phyloP scores from a whole-genome alignment of 106 monocot genomes.

The Allium fistulosum region DNA sequence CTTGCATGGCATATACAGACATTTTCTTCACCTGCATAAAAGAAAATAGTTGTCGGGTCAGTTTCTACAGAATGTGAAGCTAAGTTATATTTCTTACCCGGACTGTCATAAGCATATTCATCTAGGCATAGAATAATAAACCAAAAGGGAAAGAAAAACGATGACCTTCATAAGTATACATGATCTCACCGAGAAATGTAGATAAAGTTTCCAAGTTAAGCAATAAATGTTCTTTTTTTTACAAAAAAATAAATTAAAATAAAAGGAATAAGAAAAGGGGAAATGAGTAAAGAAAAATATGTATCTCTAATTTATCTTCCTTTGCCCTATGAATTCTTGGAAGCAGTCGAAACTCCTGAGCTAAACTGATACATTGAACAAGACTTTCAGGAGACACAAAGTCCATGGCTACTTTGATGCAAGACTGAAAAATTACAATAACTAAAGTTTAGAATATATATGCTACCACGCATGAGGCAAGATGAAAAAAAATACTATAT shows the following conservation, averaged over 20 bases:
- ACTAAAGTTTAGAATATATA: not conserved
- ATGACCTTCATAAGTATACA: not conserved
- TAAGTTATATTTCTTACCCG: not conserved
- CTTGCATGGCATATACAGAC: not conserved
- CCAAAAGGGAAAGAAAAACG: not conserved
- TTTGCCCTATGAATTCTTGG: slow-evolving; percentile 29
- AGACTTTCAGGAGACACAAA: slow-evolving; percentile 50
- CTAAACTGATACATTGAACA: slow-evolving; percentile 21
- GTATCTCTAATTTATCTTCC: slow-evolving; percentile 39
- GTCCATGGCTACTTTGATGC: slow-evolving; percentile 45
- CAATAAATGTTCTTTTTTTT: not conserved
- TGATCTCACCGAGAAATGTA: not conserved
- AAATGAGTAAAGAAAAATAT: not conserved
- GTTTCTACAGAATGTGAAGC: not conserved
- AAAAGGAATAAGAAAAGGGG: too few relatives aligned
- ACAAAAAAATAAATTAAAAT: too few relatives aligned
- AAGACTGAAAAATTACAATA: slow-evolving; percentile 36
- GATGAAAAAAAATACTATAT: too few relatives aligned
- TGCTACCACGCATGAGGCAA: too few relatives aligned
- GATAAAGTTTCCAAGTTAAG: not conserved
- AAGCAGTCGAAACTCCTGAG: slow-evolving; percentile 32
- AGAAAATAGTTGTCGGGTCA: not conserved
- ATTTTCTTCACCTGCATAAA: slow-evolving; percentile 1
- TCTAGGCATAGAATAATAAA: not conserved
- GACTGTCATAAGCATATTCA: not conserved